Percentiles rank a stretch among this genome's conserved stretches.
phyloP scores from a whole-genome alignment of 2,329 filamentous ascomycete genomes.

The Penicillium griseofulvum region DNA sequence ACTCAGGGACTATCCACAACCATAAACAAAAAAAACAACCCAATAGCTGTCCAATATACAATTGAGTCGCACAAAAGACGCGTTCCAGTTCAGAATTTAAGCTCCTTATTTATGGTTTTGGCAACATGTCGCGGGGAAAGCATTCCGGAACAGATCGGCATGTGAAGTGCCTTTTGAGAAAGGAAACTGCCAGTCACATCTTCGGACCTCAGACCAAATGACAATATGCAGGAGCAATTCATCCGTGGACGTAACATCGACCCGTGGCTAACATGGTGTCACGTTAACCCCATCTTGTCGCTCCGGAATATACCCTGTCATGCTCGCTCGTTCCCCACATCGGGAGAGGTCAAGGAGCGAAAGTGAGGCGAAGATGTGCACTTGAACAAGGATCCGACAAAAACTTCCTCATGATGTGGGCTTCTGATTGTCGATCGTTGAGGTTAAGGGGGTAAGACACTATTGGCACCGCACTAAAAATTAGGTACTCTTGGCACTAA shows the following conservation, averaged over 20 bases:
- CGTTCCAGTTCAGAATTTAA: background rate
- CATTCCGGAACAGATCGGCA: constrained; percentile 22
- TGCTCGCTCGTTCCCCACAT: background rate
- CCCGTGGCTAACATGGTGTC: background rate
- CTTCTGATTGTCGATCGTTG: constrained; percentile 17
- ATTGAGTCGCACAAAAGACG: background rate
- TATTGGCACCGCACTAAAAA: no score
- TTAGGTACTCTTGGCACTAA: no score
- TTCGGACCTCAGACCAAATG: background rate
- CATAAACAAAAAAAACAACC: background rate
- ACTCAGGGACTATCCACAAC: background rate
- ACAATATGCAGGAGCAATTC: background rate
- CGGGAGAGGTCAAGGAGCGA: background rate
- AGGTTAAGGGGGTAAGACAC: constrained; percentile 7
- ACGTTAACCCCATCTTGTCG: constrained; percentile 3
- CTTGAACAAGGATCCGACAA: background rate
- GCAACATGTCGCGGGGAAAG: constrained; percentile 10
- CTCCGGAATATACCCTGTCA: background rate
- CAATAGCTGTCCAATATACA: background rate
- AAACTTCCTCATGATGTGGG: background rate
- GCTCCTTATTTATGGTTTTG: constrained; percentile 14
- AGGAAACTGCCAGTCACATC: background rate
- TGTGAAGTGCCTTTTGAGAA: constrained; percentile 2
- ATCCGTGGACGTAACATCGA: constrained; percentile 6
- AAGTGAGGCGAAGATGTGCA: background rate